Conservation (phyloP, 108 stramenopile genomes). For the Pseudonitzschia multiseries region DNA sequence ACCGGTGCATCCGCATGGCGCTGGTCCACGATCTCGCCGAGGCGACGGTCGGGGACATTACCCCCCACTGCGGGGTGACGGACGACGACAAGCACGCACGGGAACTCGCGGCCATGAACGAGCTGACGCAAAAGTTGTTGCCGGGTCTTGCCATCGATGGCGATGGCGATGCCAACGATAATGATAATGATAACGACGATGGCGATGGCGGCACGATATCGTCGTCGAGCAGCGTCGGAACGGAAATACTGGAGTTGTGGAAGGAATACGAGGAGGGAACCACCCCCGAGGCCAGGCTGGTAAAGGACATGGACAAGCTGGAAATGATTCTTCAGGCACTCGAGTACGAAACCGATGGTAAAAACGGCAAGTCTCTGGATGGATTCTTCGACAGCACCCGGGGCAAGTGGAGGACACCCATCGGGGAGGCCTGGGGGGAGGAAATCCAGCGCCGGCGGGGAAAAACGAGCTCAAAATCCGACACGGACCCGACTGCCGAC, state of each 20-base stretch:
- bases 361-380: conserved; percentile 36
- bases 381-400: conserved; percentile 63
- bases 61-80: conserved; percentile 66
- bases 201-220: no score
- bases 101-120: conserved; percentile 69
- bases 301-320: conserved; percentile 84
- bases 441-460: conserved; percentile 60
- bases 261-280: conserved; percentile 76
- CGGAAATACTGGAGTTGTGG: conserved; percentile 66
- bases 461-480: conserved; percentile 3
- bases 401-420: conserved; percentile 60
- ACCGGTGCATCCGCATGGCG: conserved; percentile 66
- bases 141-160: not conserved
- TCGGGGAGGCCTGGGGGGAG: conserved; percentile 58
- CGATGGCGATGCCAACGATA: not conserved
- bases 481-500: no score
- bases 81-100: conserved; percentile 55
- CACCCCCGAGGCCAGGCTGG: conserved; percentile 55
- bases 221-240: conserved; percentile 42
- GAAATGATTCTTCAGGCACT: conserved; percentile 87
- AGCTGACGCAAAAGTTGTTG: conserved; percentile 15
- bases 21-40: conserved; percentile 84
- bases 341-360: conserved; percentile 71
- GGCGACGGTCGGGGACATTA: conserved; percentile 80
- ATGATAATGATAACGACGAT: not conserved